Evolutionary conservation across 2,329 filamentous ascomycete genomes (phyloP).

Genomic region (Hypocreales sp.): DNA sequence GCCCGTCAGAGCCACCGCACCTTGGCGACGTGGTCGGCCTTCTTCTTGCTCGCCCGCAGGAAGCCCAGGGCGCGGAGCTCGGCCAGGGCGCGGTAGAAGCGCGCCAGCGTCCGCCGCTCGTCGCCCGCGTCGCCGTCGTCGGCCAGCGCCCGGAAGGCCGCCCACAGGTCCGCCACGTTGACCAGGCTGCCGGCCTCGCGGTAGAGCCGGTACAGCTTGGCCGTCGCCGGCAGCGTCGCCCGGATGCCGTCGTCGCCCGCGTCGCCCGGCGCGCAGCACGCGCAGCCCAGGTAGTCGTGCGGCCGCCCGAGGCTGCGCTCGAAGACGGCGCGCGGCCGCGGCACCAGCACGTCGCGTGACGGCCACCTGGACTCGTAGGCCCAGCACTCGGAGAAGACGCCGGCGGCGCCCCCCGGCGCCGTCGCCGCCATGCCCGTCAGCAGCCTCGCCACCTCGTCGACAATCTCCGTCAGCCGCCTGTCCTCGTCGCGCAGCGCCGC

Average conservation of each 20-base stretch:
- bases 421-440: slow-evolving; percentile 13
- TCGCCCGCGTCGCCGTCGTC: slow-evolving; percentile 17
- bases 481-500: slow-evolving; percentile 56
- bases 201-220: slow-evolving; percentile 66
- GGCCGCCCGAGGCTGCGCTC: slow-evolving; percentile 58
- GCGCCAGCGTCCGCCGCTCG: slow-evolving; percentile 46
- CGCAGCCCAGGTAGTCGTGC: slow-evolving; percentile 62
- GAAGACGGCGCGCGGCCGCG: slow-evolving; percentile 52
- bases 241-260: slow-evolving; percentile 30
- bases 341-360: slow-evolving; percentile 59
- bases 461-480: slow-evolving; percentile 49
- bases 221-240: slow-evolving; percentile 50
- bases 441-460: slow-evolving; percentile 30
- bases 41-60: slow-evolving; percentile 79
- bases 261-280: slow-evolving; percentile 43
- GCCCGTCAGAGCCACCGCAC: slow-evolving; percentile 65
- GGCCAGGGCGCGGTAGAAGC: slow-evolving; percentile 75
- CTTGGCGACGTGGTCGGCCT: slow-evolving; percentile 83
- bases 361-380: slow-evolving; percentile 59
- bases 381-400: slow-evolving; percentile 59
- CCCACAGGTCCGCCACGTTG: slow-evolving; percentile 68
- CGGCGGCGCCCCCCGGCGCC: no score
- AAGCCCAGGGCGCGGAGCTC: slow-evolving; percentile 78
- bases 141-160: slow-evolving; percentile 54
- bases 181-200: slow-evolving; percentile 61